These are phyloP conservation scores for Solanum chacoense DNA, from an alignment of 305 asterid genomes.

Conservation along the genomic window DNA sequence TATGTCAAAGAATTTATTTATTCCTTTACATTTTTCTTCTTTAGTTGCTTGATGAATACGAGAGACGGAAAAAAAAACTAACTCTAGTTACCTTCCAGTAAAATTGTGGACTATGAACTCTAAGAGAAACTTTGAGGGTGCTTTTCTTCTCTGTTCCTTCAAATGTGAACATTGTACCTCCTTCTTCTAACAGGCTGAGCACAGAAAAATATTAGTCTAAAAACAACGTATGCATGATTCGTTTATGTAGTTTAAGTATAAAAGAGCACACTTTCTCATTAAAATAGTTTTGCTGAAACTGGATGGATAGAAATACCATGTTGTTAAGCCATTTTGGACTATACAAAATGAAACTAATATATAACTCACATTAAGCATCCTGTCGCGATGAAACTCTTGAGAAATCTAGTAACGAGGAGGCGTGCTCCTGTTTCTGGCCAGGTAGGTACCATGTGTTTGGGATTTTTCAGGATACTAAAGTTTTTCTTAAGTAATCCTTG, in stretches of 20 bases:
- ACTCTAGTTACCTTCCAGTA: conserved; percentile 61
- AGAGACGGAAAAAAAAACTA: not conserved
- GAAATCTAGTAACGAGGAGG: conserved; percentile 61
- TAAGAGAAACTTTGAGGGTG: conserved; percentile 43
- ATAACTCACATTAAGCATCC: conserved; percentile 66
- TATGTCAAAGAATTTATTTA: conserved; percentile 2
- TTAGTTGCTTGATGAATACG: not conserved
- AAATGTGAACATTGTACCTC: conserved; percentile 66
- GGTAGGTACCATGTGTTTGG: conserved; percentile 79
- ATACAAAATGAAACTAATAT: not conserved
- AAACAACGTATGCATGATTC: not conserved
- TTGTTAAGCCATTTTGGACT: not conserved
- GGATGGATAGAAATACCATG: not conserved
- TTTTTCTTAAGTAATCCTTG: conserved; percentile 42
- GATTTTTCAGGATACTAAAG: conserved; percentile 36
- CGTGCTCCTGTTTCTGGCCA: conserved; percentile 89
- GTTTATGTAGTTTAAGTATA: not conserved
- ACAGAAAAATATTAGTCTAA: not conserved
- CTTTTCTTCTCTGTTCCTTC: conserved; percentile 38
- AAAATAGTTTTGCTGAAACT: not conserved
- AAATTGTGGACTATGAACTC: conserved; percentile 68
- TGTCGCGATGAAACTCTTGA: conserved; percentile 43
- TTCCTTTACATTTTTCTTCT: not conserved
- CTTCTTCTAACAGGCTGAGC: conserved; percentile 61
- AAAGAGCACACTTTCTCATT: not conserved